Conservation (phyloP, 2,329 filamentous ascomycete genomes). For the Monascus ruber region DNA sequence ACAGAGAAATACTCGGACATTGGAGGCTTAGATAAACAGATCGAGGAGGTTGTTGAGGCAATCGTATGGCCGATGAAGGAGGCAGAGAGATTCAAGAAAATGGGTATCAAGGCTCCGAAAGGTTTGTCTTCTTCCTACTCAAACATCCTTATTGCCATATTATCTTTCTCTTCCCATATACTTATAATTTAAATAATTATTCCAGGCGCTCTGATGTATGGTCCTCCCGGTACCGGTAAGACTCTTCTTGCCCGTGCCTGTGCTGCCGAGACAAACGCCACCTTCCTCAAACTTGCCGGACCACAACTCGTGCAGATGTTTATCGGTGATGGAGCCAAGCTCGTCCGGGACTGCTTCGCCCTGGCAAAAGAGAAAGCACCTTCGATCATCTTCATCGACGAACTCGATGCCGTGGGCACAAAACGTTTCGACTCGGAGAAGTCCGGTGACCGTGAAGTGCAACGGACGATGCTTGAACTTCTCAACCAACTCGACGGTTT, state of each 20-base stretch:
- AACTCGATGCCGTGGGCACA: conserved; percentile 93
- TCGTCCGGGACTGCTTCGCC: conserved; percentile 94
- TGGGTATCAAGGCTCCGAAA: conserved; percentile 98
- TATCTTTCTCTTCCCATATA: conserved; percentile 2
- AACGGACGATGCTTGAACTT: conserved; percentile 96
- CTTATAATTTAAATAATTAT: conserved; percentile 2
- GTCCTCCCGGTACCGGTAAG: conserved; percentile 43
- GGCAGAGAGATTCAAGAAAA: conserved; percentile 97
- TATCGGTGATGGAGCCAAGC: conserved; percentile 94
- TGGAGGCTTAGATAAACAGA: conserved; percentile 95
- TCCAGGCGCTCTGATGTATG: conserved; percentile 92
- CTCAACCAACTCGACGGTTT: conserved; percentile 98
- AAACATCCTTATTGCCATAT: conserved; percentile 3
- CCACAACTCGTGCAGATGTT: conserved; percentile 99
- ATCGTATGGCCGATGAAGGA: conserved; percentile 99
- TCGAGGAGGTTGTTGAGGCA: conserved; percentile 94
- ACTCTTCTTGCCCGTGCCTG: conserved; percentile 74
- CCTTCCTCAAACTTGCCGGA: conserved; percentile 94
- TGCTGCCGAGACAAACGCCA: conserved; percentile 94
- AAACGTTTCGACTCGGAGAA: conserved; percentile 99
- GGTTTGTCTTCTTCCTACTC: conserved; percentile 45
- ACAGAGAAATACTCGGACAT: conserved; percentile 99
- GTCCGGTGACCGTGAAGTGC: conserved; percentile 92
- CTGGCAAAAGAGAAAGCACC: conserved; percentile 97
- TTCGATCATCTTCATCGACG: conserved; percentile 98